Evolutionary conservation across 345 rosid genomes (phyloP).

Genomic region (Abelmoschus esculentus): DNA sequence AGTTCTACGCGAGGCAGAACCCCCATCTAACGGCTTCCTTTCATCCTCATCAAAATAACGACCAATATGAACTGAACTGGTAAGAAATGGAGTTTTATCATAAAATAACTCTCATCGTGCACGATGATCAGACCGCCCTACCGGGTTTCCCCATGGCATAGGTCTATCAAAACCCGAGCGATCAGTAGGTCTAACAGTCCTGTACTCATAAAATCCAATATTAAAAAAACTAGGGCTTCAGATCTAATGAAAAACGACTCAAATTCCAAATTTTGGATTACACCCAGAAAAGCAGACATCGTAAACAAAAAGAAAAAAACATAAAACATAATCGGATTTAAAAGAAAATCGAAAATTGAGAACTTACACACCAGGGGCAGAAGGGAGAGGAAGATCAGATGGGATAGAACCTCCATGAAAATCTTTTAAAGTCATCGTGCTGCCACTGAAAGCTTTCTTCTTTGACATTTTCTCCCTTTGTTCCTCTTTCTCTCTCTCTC

Average conservation of each 20-base stretch:
- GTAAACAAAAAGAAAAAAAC: not conserved
- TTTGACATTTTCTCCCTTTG: slow-evolving; percentile 51
- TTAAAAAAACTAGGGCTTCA: too few species aligned
- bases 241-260: too few species aligned
- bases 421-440: slow-evolving; percentile 84
- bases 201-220: slow-evolving; percentile 12
- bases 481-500: too few species aligned
- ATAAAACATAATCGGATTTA: not conserved
- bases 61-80: slow-evolving; percentile 45
- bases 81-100: slow-evolving; percentile 64
- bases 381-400: slow-evolving; percentile 80
- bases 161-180: slow-evolving; percentile 27
- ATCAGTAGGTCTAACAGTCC: slow-evolving; percentile 43
- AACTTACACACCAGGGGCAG: slow-evolving; percentile 88
- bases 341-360: not conserved
- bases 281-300: not conserved
- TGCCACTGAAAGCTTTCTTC: slow-evolving; percentile 62
- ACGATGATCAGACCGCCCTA: slow-evolving; percentile 51
- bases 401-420: slow-evolving; percentile 94
- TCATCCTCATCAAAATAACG: slow-evolving; percentile 82
- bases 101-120: slow-evolving; percentile 74
- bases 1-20: slow-evolving; percentile 47
- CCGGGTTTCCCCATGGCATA: slow-evolving; percentile 48
- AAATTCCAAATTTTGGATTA: not conserved
- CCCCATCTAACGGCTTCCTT: slow-evolving; percentile 69